Evolutionary conservation across 1,139 yeast genomes (phyloP), one percentile per base, ranked within the genome.

Genomic region (Blastobotrys ciferrii): DNA sequence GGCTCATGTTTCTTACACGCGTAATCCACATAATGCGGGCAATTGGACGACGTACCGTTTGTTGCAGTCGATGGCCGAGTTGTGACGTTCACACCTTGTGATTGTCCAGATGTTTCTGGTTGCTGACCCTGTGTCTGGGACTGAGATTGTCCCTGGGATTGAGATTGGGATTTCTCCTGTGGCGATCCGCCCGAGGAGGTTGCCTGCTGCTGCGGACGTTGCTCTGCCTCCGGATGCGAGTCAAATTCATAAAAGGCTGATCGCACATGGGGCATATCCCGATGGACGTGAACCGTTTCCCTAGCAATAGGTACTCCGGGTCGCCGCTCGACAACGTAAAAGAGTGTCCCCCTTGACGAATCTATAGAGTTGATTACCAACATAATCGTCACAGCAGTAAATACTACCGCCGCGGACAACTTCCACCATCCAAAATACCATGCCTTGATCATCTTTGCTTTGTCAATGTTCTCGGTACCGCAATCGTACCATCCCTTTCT

Each of bases 1-100:
- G 73, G 73, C 9, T 52, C 52, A 42, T 69, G 72, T 7, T 61
- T 58, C 17, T 48, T 43, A 12, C 59, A 49, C 1, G 78, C 64
- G 52, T 72, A 75, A 4, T 58, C 55, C 15, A 66, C 66, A 55
- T 74, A 75, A 38, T 65, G 68, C 0, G 73, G 71, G 51, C 79
- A 75, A 30, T 9, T 23, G 28, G 28, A 23, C 28, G 9, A 23
- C 28, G 9, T 23, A 23, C 9, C 5, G 28, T 23, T 23, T 23
- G 5, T 23, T 23, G 5, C 28, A 23, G 28, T 9, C 28, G 28
- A 23, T 6, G 9, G 5, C 28, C 28, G 9, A 23, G 9, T 9
- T 6, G 28, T 9, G 28, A 9, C 5, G 28, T 5, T 23, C 9
- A 23, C 28, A 23, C n/a, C n/a, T n/a, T n/a, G n/a, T n/a, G n/a